Evolutionary conservation across 2,329 filamentous ascomycete genomes (phyloP).

Genomic region (Sarocladiaceae sp.): DNA sequence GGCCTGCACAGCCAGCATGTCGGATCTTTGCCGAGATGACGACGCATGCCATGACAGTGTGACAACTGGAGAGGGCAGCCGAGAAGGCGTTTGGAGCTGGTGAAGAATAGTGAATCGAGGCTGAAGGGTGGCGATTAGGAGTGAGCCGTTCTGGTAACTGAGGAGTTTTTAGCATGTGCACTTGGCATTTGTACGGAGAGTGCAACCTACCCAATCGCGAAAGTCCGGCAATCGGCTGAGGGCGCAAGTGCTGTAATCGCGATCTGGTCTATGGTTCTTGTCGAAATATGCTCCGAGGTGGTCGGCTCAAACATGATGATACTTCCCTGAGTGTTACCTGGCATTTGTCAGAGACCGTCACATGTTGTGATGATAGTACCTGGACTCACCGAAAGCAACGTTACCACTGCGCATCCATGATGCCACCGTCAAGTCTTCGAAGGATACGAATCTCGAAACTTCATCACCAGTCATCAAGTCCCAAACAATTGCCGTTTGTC

Average conservation of each 20-base stretch:
- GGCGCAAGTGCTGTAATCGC: conserved; percentile 92
- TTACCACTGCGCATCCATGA: conserved; percentile 97
- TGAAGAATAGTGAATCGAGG: conserved; percentile 93
- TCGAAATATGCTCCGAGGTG: conserved; percentile 87
- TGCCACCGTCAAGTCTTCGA: conserved; percentile 79
- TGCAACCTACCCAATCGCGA: conserved; percentile 80
- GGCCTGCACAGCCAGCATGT: conserved; percentile 94
- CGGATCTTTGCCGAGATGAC: conserved; percentile 90
- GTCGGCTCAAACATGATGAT: conserved; percentile 92
- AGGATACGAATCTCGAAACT: conserved; percentile 86
- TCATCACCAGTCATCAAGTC: conserved; percentile 90
- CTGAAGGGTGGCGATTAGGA: conserved; percentile 83
- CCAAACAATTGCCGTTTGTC: conserved; percentile 94
- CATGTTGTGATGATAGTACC: not conserved
- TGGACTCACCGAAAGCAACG: conserved; percentile 80
- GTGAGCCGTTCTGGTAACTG: conserved; percentile 92
- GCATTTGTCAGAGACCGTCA: not conserved
- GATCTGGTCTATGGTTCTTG: conserved; percentile 85
- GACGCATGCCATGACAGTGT: conserved; percentile 94
- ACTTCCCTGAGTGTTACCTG: conserved; percentile 88
- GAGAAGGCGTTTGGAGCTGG: conserved; percentile 75
- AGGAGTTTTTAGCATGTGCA: conserved; percentile 12
- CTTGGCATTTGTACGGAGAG: not conserved
- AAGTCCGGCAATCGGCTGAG: conserved; percentile 83
- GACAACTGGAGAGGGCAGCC: conserved; percentile 81